Evolutionary conservation across 83 land plant species (phyloP), one percentile per base, ranked within the genome.

Genomic region (Diphasiastrum complanatum): DNA sequence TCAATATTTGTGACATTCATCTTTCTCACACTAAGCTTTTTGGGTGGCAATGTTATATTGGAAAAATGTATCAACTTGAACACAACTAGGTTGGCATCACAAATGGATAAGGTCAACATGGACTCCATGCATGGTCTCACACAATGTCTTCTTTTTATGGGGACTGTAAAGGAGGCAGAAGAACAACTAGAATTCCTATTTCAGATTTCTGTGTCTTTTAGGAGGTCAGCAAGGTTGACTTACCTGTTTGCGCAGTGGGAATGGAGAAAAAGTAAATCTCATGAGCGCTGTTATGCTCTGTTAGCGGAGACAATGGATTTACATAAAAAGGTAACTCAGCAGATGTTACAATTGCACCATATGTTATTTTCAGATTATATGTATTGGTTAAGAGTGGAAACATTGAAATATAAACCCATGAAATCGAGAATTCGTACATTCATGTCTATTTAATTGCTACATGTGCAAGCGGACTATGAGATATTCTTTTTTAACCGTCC

Each of bases 171-270:
- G 4, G 72, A 69, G 28, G 72, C 57, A 5, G 65, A 60, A 38
- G 43, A 61, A 32, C 72, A 60, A 19, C 33, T 69, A 3, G 56
- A 69, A 16, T 69, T 59, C 16, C 55, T 69, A 14, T 66, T 55
- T 1, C 59, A 65, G 60, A 52, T 65, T 30, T 65, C 68, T 24
- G 18, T 65, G 4, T 65, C 68, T 16, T 51, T 28, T 23, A 66
- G 67, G 22, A 60, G 47, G 27, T 60, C 72, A 33, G 23, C 68
- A n/a, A 36, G 50, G 25, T 49, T 69, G 3, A 50, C 43, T 3
- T 69, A 69, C 34, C 65, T 69, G 16, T 47, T 58, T 52, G 72
- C 72, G 16, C 72, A 69, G 46, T 45, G 46, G 16, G 33, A 27
- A 1, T 69, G 72, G 72, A 16, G n/a, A 24, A 60, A 69, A 23